phyloP scores from a whole-genome alignment of 2,329 filamentous ascomycete genomes.

The Fusarium decemcellulare region DNA sequence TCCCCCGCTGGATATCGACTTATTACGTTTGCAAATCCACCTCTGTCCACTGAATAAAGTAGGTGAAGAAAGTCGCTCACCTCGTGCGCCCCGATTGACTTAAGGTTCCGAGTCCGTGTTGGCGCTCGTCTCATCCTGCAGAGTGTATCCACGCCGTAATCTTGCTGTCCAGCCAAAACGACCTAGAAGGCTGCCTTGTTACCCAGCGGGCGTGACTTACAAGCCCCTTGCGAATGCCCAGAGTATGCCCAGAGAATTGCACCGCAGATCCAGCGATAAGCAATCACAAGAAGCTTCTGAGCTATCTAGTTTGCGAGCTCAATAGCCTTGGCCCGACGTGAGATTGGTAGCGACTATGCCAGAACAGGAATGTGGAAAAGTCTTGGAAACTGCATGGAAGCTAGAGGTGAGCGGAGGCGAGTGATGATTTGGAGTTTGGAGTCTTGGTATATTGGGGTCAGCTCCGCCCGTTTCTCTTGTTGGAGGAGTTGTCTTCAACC shows the following conservation, averaged over 20 bases:
- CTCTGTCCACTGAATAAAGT: conserved; percentile 30
- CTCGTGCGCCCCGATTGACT: neutral
- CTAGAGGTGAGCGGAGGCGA: neutral
- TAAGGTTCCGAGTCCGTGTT: conserved; percentile 2
- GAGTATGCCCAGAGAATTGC: conserved; percentile 4
- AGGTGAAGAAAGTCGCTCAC: conserved; percentile 15
- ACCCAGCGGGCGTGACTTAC: neutral
- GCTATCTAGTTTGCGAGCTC: conserved; percentile 24
- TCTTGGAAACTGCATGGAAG: conserved; percentile 35
- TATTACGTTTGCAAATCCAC: conserved; percentile 43
- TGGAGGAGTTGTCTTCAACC: neutral
- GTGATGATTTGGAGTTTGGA: conserved; percentile 25
- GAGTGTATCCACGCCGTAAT: neutral
- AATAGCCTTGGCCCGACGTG: conserved; percentile 28
- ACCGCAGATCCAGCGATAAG: neutral
- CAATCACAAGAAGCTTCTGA: neutral
- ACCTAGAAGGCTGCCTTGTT: neutral
- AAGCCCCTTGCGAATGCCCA: conserved; percentile 3
- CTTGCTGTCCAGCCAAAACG: neutral
- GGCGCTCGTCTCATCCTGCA: conserved; percentile 4
- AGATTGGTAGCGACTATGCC: conserved; percentile 20
- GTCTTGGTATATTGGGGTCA: conserved; percentile 33
- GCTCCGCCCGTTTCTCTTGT: neutral
- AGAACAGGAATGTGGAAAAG: conserved; percentile 39
- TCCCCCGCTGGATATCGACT: conserved; percentile 25